phyloP scores from a whole-genome alignment of 2,329 filamentous ascomycete species.

The Stagonosporopsis rhizophila region DNA sequence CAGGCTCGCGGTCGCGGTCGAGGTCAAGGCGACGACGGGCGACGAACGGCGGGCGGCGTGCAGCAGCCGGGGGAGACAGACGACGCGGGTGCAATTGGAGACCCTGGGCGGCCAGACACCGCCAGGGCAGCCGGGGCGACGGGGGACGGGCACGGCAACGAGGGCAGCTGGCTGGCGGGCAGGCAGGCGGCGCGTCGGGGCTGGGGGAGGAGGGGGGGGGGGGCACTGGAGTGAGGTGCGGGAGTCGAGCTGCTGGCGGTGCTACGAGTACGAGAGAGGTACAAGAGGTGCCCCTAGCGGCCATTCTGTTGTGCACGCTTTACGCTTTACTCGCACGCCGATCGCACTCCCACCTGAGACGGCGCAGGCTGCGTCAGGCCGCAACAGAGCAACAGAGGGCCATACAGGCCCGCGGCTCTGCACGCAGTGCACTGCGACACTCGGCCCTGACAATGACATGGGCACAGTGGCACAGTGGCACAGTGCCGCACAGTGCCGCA shows the following conservation, averaged over 20 bases:
- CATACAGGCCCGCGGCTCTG: neutral
- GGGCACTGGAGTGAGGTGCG: neutral
- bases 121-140: too few species aligned
- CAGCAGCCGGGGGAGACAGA: neutral
- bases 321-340: neutral
- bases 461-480: too few species aligned
- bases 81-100: neutral
- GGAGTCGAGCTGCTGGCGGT: conserved; percentile 7
- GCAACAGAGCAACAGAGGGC: too few species aligned
- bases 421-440: neutral
- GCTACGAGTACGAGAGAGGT: neutral
- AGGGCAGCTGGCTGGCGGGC: neutral
- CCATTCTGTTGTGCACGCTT: conserved; percentile 1
- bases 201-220: neutral
- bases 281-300: neutral
- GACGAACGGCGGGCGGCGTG: too few species aligned
- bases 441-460: too few species aligned
- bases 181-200: neutral
- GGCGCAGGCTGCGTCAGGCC: conserved; percentile 8
- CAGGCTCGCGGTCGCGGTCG: too few species aligned
- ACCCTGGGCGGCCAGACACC: too few species aligned
- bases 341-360: conserved; percentile 2
- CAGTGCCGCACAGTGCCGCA: too few species aligned
- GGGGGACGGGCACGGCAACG: too few species aligned
- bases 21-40: too few species aligned